phyloP scores from a whole-genome alignment of 148 eudicot species.

The Amaranthus hypochondriacus region DNA sequence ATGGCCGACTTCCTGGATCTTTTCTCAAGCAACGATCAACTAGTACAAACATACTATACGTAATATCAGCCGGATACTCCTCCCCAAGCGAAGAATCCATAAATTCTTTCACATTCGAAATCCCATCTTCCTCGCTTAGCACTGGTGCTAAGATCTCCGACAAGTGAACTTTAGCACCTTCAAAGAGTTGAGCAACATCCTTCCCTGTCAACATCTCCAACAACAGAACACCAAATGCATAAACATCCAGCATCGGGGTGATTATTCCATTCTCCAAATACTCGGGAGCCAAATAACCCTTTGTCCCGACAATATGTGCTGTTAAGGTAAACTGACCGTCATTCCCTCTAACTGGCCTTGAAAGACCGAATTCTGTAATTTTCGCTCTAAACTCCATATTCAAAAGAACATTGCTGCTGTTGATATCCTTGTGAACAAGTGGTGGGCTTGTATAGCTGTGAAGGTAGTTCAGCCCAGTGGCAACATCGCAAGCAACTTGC shows the following conservation, averaged over 20 bases:
- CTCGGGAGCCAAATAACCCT: constrained; percentile 74
- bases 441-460: constrained; percentile 64
- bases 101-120: constrained; percentile 25
- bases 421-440: constrained; percentile 67
- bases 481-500: constrained; percentile 60
- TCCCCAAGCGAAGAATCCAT: constrained; percentile 54
- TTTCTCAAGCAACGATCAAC: constrained; percentile 51
- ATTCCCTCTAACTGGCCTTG: constrained; percentile 39
- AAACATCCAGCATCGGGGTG: constrained; percentile 65
- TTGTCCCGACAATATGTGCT: constrained; percentile 38
- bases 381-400: constrained; percentile 52
- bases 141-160: constrained; percentile 43
- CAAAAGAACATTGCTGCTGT: constrained; percentile 50
- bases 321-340: constrained; percentile 38
- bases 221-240: constrained; percentile 66
- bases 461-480: constrained; percentile 63
- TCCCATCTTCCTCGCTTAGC: constrained; percentile 19
- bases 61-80: constrained; percentile 43
- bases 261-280: constrained; percentile 50
- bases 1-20: constrained; percentile 47
- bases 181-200: constrained; percentile 37
- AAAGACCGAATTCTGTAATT: constrained; percentile 55
- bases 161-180: constrained; percentile 37
- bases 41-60: constrained; percentile 37
- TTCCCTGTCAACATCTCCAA: constrained; percentile 67